Conservation (phyloP, 352 stramenopile genomes). For the Globisporangium cystogenes region DNA sequence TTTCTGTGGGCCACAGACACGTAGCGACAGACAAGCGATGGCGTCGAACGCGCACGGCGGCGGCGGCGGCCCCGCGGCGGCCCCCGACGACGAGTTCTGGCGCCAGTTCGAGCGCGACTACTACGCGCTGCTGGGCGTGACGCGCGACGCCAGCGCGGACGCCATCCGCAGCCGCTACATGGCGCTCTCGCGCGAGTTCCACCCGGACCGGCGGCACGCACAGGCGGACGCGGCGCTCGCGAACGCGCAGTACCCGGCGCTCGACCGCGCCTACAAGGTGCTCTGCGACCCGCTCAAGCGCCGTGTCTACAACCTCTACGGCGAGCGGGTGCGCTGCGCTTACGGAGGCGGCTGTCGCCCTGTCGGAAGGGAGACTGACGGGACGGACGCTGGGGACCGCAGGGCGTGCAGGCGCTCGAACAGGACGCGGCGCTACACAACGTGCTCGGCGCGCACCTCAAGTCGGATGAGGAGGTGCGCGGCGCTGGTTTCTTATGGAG, state of each 20-base stretch:
- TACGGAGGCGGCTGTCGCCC: too few relatives aligned
- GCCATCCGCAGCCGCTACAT: conserved; percentile 70
- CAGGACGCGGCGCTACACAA: conserved; percentile 35
- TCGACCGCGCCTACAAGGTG: conserved; percentile 83
- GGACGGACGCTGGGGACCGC: too few relatives aligned
- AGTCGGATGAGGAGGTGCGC: conserved; percentile 32
- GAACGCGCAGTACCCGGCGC: conserved; percentile 71
- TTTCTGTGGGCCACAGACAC: conserved; percentile 1
- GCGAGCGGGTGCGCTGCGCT: conserved; percentile 34
- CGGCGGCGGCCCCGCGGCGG: background rate
- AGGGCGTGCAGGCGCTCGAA: conserved; percentile 61
- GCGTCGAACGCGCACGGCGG: background rate
- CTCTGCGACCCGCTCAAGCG: conserved; percentile 61
- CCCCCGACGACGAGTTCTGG: conserved; percentile 27
- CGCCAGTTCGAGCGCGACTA: conserved; percentile 74
- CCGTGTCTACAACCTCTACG: conserved; percentile 72
- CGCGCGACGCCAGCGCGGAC: conserved; percentile 41
- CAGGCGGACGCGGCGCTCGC: conserved; percentile 43
- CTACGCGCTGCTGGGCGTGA: conserved; percentile 74
- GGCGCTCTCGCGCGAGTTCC: conserved; percentile 74
- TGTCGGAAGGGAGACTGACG: too few relatives aligned
- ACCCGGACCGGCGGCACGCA: conserved; percentile 66
- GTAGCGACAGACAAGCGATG: background rate
- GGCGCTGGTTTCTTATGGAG: too few relatives aligned
- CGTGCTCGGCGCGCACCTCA: conserved; percentile 36